Evolutionary conservation across 257 asterid species (phyloP).

Genomic region (Penstemon newberryi): DNA sequence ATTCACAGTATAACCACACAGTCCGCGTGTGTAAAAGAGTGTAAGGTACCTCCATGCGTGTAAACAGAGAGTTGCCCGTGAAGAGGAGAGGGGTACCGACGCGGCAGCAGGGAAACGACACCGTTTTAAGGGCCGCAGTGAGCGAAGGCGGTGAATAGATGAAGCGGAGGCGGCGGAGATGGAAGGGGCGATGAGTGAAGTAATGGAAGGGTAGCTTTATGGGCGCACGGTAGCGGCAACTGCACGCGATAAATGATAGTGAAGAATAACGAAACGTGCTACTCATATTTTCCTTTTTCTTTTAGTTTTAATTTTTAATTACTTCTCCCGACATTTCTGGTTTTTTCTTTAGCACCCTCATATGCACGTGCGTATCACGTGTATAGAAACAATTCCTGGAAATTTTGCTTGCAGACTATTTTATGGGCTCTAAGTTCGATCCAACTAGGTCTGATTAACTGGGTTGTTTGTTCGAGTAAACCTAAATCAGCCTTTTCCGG

Average conservation of each 20-base stretch:
- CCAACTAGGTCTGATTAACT: too few species aligned
- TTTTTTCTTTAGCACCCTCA: too few species aligned
- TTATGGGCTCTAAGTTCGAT: too few species aligned
- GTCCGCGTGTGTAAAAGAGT: background rate
- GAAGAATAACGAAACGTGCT: background rate
- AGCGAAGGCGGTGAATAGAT: slow-evolving; percentile 27
- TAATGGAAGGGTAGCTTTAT: slow-evolving; percentile 26
- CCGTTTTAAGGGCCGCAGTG: slow-evolving; percentile 28
- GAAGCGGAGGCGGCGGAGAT: slow-evolving; percentile 23
- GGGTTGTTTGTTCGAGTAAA: too few species aligned
- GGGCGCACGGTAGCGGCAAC: slow-evolving; percentile 62
- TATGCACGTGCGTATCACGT: too few species aligned
- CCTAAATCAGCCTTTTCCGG: too few species aligned
- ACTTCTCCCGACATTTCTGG: too few species aligned
- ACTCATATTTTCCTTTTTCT: background rate
- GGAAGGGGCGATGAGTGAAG: slow-evolving; percentile 37
- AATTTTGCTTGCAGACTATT: too few species aligned
- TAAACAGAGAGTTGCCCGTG: slow-evolving; percentile 70
- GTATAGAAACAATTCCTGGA: too few species aligned
- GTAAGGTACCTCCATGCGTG: slow-evolving; percentile 72
- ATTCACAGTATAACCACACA: background rate
- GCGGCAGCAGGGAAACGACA: slow-evolving; percentile 39
- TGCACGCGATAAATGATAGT: slow-evolving; percentile 31
- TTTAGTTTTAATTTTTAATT: too few species aligned
- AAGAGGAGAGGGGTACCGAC: slow-evolving; percentile 30